A percentile compares a stretch with the other conserved stretches of the same genome.
These are phyloP conservation scores for Zizania latifolia DNA, from an alignment of 176 grass and related monocot genomes.

Conservation along the genomic window DNA sequence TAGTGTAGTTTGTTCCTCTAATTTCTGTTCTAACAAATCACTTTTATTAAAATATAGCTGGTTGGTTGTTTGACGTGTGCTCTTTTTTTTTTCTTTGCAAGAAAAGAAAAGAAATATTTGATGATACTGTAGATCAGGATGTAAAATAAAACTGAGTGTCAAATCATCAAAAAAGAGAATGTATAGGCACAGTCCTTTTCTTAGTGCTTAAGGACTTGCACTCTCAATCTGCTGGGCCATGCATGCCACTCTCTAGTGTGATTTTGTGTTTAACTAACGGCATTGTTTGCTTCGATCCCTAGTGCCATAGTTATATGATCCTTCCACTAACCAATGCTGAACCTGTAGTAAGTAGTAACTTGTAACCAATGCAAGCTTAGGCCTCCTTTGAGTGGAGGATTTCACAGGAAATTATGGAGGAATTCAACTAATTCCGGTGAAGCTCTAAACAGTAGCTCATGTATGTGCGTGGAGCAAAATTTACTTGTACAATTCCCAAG, in stretches of 20 bases:
- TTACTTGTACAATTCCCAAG: constrained; percentile 4
- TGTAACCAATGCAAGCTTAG: too few species aligned
- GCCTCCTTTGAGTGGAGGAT: too few species aligned
- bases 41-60: neutral
- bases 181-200: constrained; percentile 16
- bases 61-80: neutral
- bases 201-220: neutral
- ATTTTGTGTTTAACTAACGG: neutral
- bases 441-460: neutral
- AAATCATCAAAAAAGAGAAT: too few species aligned
- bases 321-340: neutral
- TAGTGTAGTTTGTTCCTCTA: neutral
- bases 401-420: too few species aligned
- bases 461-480: neutral
- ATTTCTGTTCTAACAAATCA: neutral
- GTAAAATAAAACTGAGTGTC: too few species aligned
- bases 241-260: neutral
- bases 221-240: neutral
- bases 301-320: neutral
- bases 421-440: too few species aligned
- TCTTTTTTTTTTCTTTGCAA: neutral
- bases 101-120: constrained; percentile 4
- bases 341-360: neutral
- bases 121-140: too few species aligned
- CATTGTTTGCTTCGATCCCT: neutral